These are phyloP conservation scores for Hypoxylon sp. DNA, from an alignment of 2,329 filamentous ascomycete species.

Conservation along the genomic window DNA sequence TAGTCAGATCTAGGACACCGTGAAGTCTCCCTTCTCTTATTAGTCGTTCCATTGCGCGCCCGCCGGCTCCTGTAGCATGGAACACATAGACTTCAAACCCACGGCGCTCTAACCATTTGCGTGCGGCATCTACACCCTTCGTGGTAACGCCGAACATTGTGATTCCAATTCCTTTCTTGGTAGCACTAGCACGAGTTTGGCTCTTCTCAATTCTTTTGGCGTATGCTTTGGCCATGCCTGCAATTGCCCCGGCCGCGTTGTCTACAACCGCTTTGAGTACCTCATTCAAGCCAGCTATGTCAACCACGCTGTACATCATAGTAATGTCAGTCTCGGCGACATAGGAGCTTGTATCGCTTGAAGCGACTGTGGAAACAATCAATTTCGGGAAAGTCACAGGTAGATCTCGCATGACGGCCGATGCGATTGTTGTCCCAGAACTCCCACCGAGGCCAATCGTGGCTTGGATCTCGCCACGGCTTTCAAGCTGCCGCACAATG, in stretches of 20 bases:
- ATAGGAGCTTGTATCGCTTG: conserved; percentile 74
- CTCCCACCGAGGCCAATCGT: conserved; percentile 74
- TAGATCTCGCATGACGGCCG: conserved; percentile 72
- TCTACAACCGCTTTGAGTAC: conserved; percentile 70
- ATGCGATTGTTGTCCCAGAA: conserved; percentile 72
- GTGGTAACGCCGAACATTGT: conserved; percentile 85
- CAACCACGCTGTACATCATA: conserved; percentile 80
- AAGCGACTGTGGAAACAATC: conserved; percentile 78
- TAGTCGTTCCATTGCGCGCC: conserved; percentile 77
- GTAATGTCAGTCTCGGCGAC: conserved; percentile 78
- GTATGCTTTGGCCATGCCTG: conserved; percentile 69
- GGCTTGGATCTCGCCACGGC: conserved; percentile 63
- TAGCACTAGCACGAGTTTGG: neutral
- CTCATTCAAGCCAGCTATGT: conserved; percentile 75
- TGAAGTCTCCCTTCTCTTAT: conserved; percentile 71
- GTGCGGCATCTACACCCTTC: conserved; percentile 71
- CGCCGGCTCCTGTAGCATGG: conserved; percentile 78
- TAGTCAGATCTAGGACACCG: conserved; percentile 79
- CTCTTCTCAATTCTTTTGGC: conserved; percentile 29
- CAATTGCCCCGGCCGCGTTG: conserved; percentile 75
- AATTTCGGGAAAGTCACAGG: conserved; percentile 79
- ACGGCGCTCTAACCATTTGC: conserved; percentile 63
- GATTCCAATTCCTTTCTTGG: conserved; percentile 69
- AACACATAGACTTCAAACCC: conserved; percentile 74
- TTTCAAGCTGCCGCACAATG: conserved; percentile 59